These are phyloP conservation scores for Kwoniella bestiolae DNA, from an alignment of 768 basidiomycete genomes.

Conservation along the genomic window DNA sequence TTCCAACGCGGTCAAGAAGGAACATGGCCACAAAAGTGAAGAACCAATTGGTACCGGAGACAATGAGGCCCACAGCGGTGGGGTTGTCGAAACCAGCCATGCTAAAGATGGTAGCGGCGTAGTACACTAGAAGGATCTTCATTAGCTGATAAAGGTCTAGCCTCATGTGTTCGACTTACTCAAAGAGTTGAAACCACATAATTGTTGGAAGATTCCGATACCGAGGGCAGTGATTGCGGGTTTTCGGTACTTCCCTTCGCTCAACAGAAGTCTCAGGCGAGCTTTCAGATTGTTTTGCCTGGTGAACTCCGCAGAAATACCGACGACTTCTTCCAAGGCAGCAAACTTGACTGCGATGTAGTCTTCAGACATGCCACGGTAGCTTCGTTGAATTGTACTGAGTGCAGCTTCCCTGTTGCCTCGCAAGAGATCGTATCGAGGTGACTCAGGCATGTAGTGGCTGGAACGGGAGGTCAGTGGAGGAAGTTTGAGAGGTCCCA, in stretches of 20 bases:
- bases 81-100: slow-evolving; percentile 42
- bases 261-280: slow-evolving; percentile 26
- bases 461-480: neutral
- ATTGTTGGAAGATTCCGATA: slow-evolving; percentile 43
- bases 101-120: slow-evolving; percentile 42
- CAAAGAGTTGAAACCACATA: slow-evolving; percentile 48
- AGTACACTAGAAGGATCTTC: slow-evolving; percentile 23
- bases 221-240: slow-evolving; percentile 37
- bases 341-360: slow-evolving; percentile 38
- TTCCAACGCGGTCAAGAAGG: slow-evolving; percentile 43
- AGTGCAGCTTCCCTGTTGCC: slow-evolving; percentile 30
- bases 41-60: slow-evolving; percentile 40
- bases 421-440: slow-evolving; percentile 34
- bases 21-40: slow-evolving; percentile 43
- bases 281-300: slow-evolving; percentile 1
- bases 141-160: neutral
- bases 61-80: slow-evolving; percentile 36
- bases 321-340: slow-evolving; percentile 37
- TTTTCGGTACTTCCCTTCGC: slow-evolving; percentile 32
- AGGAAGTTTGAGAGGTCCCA: neutral
- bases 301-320: slow-evolving; percentile 25
- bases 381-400: slow-evolving; percentile 23
- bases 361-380: slow-evolving; percentile 20
- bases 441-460: slow-evolving; percentile 42
- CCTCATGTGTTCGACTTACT: slow-evolving; percentile 3